These are phyloP conservation scores for Fagopyrum esculentum DNA, from an alignment of 148 eudicot species.

Conservation along the genomic window DNA sequence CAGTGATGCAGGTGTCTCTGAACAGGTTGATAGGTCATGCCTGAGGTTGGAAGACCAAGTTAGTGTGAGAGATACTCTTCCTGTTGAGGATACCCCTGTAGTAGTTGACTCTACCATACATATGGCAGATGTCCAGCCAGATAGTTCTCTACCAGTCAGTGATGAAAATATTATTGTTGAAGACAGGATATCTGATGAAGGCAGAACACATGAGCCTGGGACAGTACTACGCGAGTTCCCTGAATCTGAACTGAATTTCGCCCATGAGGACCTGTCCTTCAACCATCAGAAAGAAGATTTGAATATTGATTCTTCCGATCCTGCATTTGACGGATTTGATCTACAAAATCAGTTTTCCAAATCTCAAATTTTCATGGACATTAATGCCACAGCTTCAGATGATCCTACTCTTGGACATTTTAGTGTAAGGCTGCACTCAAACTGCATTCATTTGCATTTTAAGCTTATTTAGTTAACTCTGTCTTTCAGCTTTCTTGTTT, in stretches of 20 bases:
- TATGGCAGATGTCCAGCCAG: conserved; percentile 13
- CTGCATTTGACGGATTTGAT: conserved; percentile 26
- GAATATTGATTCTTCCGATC: conserved; percentile 21
- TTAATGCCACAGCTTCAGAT: conserved; percentile 21
- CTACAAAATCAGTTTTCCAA: conserved; percentile 22
- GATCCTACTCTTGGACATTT: conserved; percentile 20
- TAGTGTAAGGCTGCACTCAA: conserved; percentile 26
- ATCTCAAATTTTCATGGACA: conserved; percentile 23
- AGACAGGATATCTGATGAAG: conserved; percentile 16
- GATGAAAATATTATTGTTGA: conserved; percentile 15
- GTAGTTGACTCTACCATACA: background rate
- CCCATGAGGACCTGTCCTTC: conserved; percentile 13
- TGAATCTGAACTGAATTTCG: conserved; percentile 25
- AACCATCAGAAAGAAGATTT: conserved; percentile 25
- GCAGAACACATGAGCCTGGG: conserved; percentile 3
- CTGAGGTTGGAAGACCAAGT: too few relatives aligned
- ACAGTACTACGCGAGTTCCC: conserved; percentile 18
- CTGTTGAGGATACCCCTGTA: too few relatives aligned
- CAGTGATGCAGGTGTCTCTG: too few relatives aligned
- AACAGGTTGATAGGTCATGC: too few relatives aligned
- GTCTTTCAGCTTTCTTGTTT: background rate
- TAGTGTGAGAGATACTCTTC: too few relatives aligned
- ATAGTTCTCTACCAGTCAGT: conserved; percentile 16
- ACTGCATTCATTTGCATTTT: conserved; percentile 17
- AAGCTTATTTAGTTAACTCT: background rate